Percentiles rank a stretch among this genome's conserved stretches.
phyloP scores from a whole-genome alignment of 345 rosid species.

The Salix caprea region DNA sequence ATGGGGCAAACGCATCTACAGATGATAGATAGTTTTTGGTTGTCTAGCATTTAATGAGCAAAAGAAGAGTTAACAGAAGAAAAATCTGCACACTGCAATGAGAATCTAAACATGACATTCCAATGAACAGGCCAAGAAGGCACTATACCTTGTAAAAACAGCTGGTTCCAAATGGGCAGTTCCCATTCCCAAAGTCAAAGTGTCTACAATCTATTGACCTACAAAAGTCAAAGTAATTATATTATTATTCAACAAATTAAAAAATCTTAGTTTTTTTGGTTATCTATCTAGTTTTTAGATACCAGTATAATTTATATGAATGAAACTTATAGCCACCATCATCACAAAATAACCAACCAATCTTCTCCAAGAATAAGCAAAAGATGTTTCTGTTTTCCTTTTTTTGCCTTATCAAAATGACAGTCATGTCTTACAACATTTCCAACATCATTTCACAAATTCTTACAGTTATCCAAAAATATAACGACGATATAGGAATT shows the following conservation, averaged over 20 bases:
- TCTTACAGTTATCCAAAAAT: not conserved
- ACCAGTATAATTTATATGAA: not conserved
- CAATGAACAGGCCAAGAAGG: not conserved
- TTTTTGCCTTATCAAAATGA: not conserved
- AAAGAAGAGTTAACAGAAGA: not conserved
- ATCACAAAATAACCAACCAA: not conserved
- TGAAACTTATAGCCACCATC: not conserved
- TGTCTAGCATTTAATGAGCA: not conserved
- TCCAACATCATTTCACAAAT: not conserved
- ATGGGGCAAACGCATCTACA: not conserved
- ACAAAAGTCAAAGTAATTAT: slow-evolving; percentile 9
- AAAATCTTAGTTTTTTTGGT: not conserved
- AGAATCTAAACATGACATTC: not conserved
- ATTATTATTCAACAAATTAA: not conserved
- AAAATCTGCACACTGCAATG: not conserved
- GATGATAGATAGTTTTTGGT: not conserved
- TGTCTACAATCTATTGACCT: slow-evolving; percentile 93
- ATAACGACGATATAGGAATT: not conserved
- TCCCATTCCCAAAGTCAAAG: slow-evolving; percentile 85
- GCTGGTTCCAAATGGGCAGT: slow-evolving; percentile 92
- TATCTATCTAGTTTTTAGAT: not conserved
- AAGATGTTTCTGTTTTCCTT: not conserved
- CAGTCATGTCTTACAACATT: not conserved
- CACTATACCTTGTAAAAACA: slow-evolving; percentile 84
- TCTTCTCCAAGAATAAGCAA: not conserved